A percentile compares a stretch with the other conserved stretches of the same genome.
phyloP scores from a whole-genome alignment of 2,329 filamentous ascomycete species.

The Neophaeococcomyces aloes region DNA sequence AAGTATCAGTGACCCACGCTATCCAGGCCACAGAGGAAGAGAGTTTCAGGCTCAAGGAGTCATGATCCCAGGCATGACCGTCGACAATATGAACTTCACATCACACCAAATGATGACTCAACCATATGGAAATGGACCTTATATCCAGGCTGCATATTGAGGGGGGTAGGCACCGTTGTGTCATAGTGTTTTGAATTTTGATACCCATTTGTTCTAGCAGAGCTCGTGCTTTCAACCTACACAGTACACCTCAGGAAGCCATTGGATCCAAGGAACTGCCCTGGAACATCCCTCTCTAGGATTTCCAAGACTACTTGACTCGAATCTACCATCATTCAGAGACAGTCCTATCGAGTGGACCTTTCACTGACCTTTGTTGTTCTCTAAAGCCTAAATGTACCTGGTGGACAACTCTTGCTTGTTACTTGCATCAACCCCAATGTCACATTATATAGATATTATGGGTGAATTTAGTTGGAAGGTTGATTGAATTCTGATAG shows the following conservation, averaged over 20 bases:
- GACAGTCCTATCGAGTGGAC: too few species aligned
- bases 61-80: conserved; percentile 10
- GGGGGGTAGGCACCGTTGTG: not conserved
- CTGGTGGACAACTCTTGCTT: not conserved
- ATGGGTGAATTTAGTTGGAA: not conserved
- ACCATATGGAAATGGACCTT: conserved; percentile 3
- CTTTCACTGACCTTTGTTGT: too few species aligned
- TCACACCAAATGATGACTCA: conserved; percentile 7
- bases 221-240: not conserved
- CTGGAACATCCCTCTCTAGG: too few species aligned
- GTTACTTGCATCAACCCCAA: not conserved
- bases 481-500: not conserved
- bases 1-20: conserved; percentile 5
- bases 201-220: not conserved
- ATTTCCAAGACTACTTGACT: too few species aligned
- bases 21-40: not conserved
- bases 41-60: conserved; percentile 11
- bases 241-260: not conserved
- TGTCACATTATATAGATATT: conserved; percentile 6
- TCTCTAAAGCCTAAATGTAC: not conserved
- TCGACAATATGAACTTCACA: conserved; percentile 13
- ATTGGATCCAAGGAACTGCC: too few species aligned
- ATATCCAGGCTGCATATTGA: conserved; percentile 6
- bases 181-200: not conserved
- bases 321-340: too few species aligned